Percentiles rank a stretch among this genome's conserved stretches.
Conservation (phyloP, 257 asterid species). For the Nicotiana noctiflora region DNA sequence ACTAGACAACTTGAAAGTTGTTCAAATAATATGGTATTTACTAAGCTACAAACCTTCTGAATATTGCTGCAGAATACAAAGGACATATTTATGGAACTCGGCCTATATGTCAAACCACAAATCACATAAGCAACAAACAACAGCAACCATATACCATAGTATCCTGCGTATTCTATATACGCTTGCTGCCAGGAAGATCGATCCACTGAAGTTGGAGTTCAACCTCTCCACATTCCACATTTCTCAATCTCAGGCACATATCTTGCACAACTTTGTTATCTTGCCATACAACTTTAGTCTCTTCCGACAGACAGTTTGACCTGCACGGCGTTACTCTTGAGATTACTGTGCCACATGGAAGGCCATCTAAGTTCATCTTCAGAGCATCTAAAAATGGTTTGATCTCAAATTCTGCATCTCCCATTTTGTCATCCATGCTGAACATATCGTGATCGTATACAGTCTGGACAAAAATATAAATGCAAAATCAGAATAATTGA, state of each 20-base stretch:
- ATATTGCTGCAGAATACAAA: not conserved
- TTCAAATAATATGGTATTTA: not conserved
- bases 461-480: conserved; percentile 25
- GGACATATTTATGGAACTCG: not conserved
- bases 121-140: not conserved
- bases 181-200: not conserved
- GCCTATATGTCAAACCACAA: not conserved
- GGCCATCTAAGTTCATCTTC: conserved; percentile 15
- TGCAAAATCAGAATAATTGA: not conserved
- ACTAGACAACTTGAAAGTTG: not conserved
- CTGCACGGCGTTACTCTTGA: conserved; percentile 32
- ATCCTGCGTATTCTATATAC: not conserved
- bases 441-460: conserved; percentile 68
- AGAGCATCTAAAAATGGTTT: conserved; percentile 37
- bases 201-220: conserved; percentile 61
- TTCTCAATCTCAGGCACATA: conserved; percentile 43
- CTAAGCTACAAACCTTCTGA: not conserved
- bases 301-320: conserved; percentile 47
- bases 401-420: conserved; percentile 48
- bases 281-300: conserved; percentile 40
- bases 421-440: conserved; percentile 62
- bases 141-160: not conserved
- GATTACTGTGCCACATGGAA: conserved; percentile 42
- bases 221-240: conserved; percentile 65
- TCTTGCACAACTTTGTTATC: conserved; percentile 44